These are phyloP conservation scores for Luffa acutangula DNA, from an alignment of 306 rosid species.

Conservation along the genomic window DNA sequence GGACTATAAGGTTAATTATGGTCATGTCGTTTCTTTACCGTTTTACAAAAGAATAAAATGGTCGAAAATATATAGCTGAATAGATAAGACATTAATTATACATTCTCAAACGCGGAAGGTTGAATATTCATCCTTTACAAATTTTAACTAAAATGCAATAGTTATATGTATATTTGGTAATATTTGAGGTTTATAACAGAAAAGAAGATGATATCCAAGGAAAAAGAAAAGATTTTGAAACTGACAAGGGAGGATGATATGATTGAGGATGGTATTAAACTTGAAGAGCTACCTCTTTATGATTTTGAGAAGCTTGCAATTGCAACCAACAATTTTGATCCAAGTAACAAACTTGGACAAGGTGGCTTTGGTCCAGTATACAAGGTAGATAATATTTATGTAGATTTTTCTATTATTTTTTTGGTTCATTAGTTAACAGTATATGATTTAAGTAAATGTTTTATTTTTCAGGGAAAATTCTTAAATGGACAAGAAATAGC, in stretches of 20 bases:
- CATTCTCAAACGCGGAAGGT: too few species aligned
- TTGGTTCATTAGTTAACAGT: background rate
- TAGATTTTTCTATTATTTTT: background rate
- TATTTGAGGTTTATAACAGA: background rate
- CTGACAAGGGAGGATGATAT: background rate
- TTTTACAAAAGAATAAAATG: background rate
- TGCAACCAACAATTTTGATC: constrained; percentile 32
- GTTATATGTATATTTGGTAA: too few species aligned
- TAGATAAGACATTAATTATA: too few species aligned
- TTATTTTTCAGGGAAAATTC: constrained; percentile 17
- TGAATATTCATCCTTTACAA: too few species aligned
- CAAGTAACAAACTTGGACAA: constrained; percentile 16
- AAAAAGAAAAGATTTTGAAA: background rate
- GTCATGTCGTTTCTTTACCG: too few species aligned
- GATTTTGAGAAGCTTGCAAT: constrained; percentile 20
- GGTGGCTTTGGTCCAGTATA: constrained; percentile 2
- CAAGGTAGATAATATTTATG: background rate
- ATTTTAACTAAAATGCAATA: too few species aligned
- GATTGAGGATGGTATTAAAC: constrained; percentile 2
- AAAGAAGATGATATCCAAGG: background rate
- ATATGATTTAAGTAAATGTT: background rate
- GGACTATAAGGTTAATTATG: too few species aligned
- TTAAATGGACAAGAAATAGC: constrained; percentile 33
- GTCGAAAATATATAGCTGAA: too few species aligned
- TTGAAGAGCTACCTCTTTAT: constrained; percentile 27